Base-by-base conservation (phyloP, 768 basidiomycete species). In the Mycena indigotica region DNA sequence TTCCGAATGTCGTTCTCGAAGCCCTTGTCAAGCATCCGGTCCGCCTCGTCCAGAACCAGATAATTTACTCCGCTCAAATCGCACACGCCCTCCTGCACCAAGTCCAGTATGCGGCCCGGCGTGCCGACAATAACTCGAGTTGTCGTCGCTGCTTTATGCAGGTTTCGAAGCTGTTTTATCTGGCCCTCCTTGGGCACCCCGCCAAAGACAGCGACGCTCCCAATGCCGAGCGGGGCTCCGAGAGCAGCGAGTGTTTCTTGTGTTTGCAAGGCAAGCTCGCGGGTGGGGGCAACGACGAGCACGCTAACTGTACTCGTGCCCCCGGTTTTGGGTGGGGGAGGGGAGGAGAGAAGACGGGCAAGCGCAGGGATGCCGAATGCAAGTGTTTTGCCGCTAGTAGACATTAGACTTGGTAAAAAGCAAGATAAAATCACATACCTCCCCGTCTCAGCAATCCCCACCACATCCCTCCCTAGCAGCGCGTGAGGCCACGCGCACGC, bases 381-480 rank as follows among this genome's bases (percentile, higher is more conserved):
- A 16, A 98, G 82, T 0, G 97, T 99, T 77, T 99, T 99, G 15
- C 97, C 97, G 67, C 92, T 93, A 62, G 46, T 30, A 21, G 64
- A 10, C 12, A n/a, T 38, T n/a, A 54, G 58, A 51, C 52, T 50
- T 35, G 52, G 25, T 46, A 54, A 29, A 29, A 29, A n/a, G n/a
- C n/a, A n/a, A n/a, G n/a, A n/a, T n/a, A n/a, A n/a, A n/a, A n/a
- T n/a, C n/a, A 57, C 75, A 30, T 60, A 85, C 88, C 86, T 91
- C 65, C 96, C 96, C 2, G 96, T 98, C 77, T 98, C 95, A 5
- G 96, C 95, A 58, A 98, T 93, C 49, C 96, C 96, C 28, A 98
- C 87, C 0, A 96, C 91, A 70, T 98, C 92, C n/a, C 78, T 78
- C 0, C 90, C 90, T 23, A 81, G 77, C 24, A 98, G 76, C 5